Conservation (phyloP, 495 filamentous ascomycete genomes). For the Daldinia childiae region DNA sequence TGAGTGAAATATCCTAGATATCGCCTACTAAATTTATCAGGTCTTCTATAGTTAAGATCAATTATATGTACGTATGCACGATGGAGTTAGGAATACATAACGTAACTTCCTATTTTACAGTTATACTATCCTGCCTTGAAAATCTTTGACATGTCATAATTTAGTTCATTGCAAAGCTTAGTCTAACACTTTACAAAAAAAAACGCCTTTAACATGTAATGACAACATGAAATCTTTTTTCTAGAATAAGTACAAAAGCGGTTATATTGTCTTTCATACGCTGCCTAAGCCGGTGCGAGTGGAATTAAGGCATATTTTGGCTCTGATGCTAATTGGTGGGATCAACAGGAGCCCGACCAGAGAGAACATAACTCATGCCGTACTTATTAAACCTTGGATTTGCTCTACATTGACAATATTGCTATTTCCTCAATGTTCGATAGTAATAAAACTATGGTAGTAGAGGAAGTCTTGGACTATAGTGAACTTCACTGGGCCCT, state of each 20-base stretch:
- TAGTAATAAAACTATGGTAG: slow-evolving; percentile 1
- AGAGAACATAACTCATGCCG: not conserved
- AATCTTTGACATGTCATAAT: too few relatives aligned
- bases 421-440: slow-evolving; percentile 6
- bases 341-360: slow-evolving; percentile 6
- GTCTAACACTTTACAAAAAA: not conserved
- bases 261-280: not conserved
- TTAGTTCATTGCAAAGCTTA: too few relatives aligned
- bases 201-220: not conserved
- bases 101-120: too few relatives aligned
- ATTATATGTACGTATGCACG: too few relatives aligned
- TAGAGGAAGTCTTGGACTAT: slow-evolving; percentile 9
- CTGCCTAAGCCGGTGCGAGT: not conserved
- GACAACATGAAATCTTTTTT: not conserved
- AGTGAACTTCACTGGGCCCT: slow-evolving; percentile 6
- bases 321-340: slow-evolving; percentile 8
- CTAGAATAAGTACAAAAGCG: not conserved
- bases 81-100: too few relatives aligned
- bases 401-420: slow-evolving; percentile 17
- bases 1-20: too few relatives aligned
- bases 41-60: too few relatives aligned
- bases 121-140: too few relatives aligned
- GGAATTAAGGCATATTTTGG: slow-evolving; percentile 1
- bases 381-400: not conserved
- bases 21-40: too few relatives aligned